Conservation (phyloP, 805 yeast species). For the Lipomyces chichibuensis region DNA sequence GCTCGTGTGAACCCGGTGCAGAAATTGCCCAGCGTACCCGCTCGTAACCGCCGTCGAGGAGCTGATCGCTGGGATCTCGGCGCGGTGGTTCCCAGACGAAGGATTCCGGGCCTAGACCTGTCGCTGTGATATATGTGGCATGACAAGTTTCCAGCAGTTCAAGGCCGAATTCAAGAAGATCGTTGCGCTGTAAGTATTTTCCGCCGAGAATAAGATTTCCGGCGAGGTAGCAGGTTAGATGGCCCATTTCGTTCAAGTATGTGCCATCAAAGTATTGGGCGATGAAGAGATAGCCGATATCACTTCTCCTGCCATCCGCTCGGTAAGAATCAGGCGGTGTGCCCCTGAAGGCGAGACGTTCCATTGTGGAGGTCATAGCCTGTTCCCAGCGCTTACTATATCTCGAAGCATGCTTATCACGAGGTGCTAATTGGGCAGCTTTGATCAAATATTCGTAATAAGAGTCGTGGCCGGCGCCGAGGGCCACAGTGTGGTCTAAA, state of each 20-base stretch:
- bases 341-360: constrained; percentile 24
- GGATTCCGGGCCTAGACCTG: constrained; percentile 33
- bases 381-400: constrained; percentile 28
- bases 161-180: constrained; percentile 25
- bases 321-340: constrained; percentile 20
- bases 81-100: constrained; percentile 27
- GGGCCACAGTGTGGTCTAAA: constrained; percentile 16
- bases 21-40: constrained; percentile 29
- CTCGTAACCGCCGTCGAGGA: constrained; percentile 8
- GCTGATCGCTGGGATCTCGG: constrained; percentile 10
- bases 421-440: constrained; percentile 32
- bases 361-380: constrained; percentile 26
- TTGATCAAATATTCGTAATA: constrained; percentile 34
- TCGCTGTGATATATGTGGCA: constrained; percentile 29
- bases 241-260: constrained; percentile 35
- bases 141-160: constrained; percentile 30
- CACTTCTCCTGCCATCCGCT: constrained; percentile 21
- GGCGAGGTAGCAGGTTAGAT: constrained; percentile 30
- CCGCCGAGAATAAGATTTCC: constrained; percentile 36
- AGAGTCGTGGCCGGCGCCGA: constrained; percentile 33
- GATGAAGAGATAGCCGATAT: constrained; percentile 24
- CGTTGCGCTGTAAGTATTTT: constrained; percentile 20
- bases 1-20: constrained; percentile 25
- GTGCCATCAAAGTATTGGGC: constrained; percentile 19
- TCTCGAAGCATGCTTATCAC: constrained; percentile 13